Conservation (phyloP, 805 yeast species). For the Metschnikowia anglica region DNA sequence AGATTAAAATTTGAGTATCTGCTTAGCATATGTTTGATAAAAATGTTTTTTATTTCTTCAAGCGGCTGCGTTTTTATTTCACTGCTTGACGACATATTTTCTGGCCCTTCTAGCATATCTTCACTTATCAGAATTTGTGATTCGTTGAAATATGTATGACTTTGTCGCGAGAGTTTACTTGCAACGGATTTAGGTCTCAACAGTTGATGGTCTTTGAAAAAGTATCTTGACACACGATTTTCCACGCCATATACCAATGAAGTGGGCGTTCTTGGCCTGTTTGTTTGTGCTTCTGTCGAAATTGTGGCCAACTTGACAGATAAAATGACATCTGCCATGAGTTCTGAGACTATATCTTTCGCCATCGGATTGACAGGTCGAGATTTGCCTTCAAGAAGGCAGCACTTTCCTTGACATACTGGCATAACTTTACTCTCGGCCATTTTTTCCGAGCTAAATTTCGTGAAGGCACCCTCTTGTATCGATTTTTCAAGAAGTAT, state of each 20-base stretch:
- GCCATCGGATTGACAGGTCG: conserved; percentile 13
- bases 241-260: conserved; percentile 8
- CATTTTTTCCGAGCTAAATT: neutral
- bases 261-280: neutral
- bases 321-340: conserved; percentile 16
- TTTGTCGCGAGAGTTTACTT: neutral
- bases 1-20: conserved; percentile 25
- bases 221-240: conserved; percentile 14
- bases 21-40: conserved; percentile 30
- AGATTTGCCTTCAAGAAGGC: conserved; percentile 2
- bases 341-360: conserved; percentile 7
- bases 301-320: conserved; percentile 12
- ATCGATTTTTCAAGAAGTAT: conserved; percentile 13
- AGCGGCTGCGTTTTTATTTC: conserved; percentile 1
- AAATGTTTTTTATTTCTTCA: conserved; percentile 30
- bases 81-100: neutral
- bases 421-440: conserved; percentile 13
- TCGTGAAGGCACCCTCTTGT: neutral
- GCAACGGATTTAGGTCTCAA: conserved; percentile 10
- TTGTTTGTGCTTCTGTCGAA: neutral
- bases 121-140: neutral
- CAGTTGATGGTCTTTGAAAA: conserved; percentile 13
- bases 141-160: neutral
- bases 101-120: neutral
- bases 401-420: conserved; percentile 14